Conservation (phyloP, 1,139 yeast species). For the Hemisphaericaspora subhashii region DNA sequence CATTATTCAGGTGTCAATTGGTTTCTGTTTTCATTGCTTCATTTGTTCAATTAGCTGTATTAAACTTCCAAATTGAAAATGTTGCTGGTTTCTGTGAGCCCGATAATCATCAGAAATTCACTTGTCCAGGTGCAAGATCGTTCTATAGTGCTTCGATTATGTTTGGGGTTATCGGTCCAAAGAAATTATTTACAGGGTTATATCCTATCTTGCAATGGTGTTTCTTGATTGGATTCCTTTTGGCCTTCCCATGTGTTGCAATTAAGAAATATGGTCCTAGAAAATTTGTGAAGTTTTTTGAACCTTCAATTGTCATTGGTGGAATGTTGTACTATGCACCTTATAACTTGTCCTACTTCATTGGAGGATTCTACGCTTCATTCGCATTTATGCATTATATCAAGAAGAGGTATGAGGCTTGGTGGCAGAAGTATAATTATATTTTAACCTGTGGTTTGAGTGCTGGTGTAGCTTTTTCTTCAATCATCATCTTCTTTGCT, state of each 20-base stretch:
- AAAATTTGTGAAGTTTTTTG: conserved; percentile 29
- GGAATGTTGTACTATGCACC: conserved; percentile 48
- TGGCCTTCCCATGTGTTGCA: conserved; percentile 43
- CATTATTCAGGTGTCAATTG: conserved; percentile 60
- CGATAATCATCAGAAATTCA: conserved; percentile 41
- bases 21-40: conserved; percentile 42
- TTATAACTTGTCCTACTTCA: conserved; percentile 47
- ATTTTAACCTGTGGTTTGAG: conserved; percentile 49
- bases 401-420: conserved; percentile 39
- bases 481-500: conserved; percentile 53
- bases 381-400: conserved; percentile 47
- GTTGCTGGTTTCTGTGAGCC: conserved; percentile 45
- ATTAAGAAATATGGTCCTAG: conserved; percentile 39
- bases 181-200: conserved; percentile 47
- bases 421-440: conserved; percentile 63
- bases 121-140: conserved; percentile 50
- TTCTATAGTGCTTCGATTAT: conserved; percentile 56
- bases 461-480: conserved; percentile 55
- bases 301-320: conserved; percentile 44
- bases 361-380: conserved; percentile 42
- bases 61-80: conserved; percentile 49
- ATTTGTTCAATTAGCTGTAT: conserved; percentile 52
- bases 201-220: conserved; percentile 51
- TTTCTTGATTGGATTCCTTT: conserved; percentile 54
- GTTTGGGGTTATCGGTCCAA: conserved; percentile 73